Conservation (phyloP, 1,284 basidiomycete genomes). For the Cryptococcus sp. region DNA sequence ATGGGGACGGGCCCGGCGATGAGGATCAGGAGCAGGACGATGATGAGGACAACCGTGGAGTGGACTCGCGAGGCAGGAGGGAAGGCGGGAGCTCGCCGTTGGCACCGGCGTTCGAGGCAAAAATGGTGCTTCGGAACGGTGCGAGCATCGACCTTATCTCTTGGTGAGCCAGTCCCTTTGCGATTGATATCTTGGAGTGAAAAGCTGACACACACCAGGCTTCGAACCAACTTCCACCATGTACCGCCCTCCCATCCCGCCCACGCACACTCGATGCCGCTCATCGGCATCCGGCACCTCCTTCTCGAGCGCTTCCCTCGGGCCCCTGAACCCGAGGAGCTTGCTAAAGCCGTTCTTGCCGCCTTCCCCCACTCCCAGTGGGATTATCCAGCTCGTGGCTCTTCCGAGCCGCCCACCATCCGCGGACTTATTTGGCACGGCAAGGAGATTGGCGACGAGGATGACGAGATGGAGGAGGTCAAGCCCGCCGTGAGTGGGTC, state of each 20-base stretch:
- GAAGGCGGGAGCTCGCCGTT: constrained; percentile 25
- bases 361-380: constrained; percentile 43
- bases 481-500: neutral
- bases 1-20: constrained; percentile 1
- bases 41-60: constrained; percentile 5
- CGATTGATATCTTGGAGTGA: neutral
- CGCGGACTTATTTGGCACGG: constrained; percentile 45
- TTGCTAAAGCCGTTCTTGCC: constrained; percentile 38
- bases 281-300: constrained; percentile 39
- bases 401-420: constrained; percentile 40
- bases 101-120: constrained; percentile 42
- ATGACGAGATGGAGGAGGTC: constrained; percentile 20
- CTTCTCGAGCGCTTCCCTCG: constrained; percentile 44
- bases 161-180: constrained; percentile 29
- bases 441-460: constrained; percentile 36
- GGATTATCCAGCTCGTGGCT: constrained; percentile 30
- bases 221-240: constrained; percentile 47
- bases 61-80: constrained; percentile 2
- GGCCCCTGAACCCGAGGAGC: constrained; percentile 36
- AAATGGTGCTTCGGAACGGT: constrained; percentile 44
- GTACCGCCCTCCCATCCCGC: constrained; percentile 35
- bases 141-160: constrained; percentile 44
- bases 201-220: constrained; percentile 25
- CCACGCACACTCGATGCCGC: constrained; percentile 38
- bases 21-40: constrained; percentile 6